Conservation (phyloP, 257 asterid species). For the Salvia miltiorrhiza region DNA sequence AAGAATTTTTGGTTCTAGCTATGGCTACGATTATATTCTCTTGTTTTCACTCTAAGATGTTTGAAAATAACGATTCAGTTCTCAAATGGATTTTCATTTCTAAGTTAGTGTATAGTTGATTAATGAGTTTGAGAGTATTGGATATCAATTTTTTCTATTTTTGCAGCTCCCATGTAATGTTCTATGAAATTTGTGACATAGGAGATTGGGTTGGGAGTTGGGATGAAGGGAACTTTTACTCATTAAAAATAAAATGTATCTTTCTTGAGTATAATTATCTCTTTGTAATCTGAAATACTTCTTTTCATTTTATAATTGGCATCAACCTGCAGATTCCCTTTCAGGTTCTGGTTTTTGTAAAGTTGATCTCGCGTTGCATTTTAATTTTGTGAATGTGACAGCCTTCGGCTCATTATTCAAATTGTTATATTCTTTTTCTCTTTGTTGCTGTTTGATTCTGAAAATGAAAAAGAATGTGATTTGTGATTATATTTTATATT, state of each 20-base stretch:
- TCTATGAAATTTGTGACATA: neutral
- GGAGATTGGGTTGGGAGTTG: neutral
- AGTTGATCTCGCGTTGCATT: conserved; percentile 8
- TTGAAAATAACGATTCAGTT: no score
- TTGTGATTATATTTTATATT: conserved; percentile 17
- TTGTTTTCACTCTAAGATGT: no score
- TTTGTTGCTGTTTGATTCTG: conserved; percentile 6
- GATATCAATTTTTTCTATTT: neutral
- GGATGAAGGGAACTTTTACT: neutral
- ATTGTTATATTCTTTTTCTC: neutral
- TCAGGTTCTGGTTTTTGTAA: neutral
- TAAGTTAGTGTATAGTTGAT: neutral
- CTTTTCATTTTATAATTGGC: neutral
- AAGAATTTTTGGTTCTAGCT: no score
- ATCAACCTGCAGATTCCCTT: neutral
- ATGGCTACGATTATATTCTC: no score
- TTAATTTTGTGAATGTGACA: neutral
- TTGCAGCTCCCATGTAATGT: neutral
- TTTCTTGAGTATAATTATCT: neutral
- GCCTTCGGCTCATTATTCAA: conserved; percentile 4
- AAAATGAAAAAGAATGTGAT: neutral
- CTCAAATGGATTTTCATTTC: no score
- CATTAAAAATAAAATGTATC: neutral
- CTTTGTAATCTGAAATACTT: neutral
- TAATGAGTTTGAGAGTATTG: no score